Evolutionary conservation across 148 eudicot species (phyloP).

Genomic region (Fallopia convolvulus): DNA sequence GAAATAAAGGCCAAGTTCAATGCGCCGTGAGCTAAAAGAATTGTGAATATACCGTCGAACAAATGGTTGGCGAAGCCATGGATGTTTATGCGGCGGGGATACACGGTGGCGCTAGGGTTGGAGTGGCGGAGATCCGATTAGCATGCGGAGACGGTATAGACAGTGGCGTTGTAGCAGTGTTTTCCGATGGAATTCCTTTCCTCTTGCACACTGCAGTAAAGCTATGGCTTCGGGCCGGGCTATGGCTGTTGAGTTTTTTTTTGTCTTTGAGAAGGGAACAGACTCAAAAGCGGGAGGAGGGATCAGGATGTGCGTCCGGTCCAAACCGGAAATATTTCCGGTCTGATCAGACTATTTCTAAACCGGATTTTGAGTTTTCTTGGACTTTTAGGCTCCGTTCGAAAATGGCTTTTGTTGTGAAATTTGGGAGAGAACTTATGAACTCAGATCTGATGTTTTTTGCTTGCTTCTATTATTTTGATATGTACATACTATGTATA

Average conservation of each 20-base stretch:
- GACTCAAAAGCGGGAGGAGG: not conserved
- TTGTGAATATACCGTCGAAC: not conserved
- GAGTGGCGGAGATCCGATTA: not conserved
- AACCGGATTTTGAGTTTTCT: too few relatives aligned
- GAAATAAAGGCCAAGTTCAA: not conserved
- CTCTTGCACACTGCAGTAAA: not conserved
- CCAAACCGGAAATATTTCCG: not conserved
- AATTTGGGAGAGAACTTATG: too few relatives aligned
- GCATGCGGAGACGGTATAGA: not conserved
- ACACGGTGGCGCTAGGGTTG: not conserved
- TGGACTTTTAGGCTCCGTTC: too few relatives aligned
- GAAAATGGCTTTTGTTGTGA: too few relatives aligned
- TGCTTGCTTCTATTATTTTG: too few relatives aligned
- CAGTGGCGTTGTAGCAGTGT: not conserved
- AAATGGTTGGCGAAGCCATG: conserved; percentile 1
- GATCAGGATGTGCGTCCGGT: not conserved
- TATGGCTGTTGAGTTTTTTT: not conserved
- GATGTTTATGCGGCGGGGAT: not conserved
- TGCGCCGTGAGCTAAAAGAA: not conserved
- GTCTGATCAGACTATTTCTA: not conserved
- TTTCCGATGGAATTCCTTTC: not conserved
- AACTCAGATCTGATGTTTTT: too few relatives aligned
- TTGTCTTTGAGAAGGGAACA: not conserved
- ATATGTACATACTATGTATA: too few relatives aligned
- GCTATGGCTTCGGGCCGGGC: not conserved